These are phyloP conservation scores for Alternaria sp. DNA, from an alignment of 2,329 filamentous ascomycete genomes.

Conservation along the genomic window DNA sequence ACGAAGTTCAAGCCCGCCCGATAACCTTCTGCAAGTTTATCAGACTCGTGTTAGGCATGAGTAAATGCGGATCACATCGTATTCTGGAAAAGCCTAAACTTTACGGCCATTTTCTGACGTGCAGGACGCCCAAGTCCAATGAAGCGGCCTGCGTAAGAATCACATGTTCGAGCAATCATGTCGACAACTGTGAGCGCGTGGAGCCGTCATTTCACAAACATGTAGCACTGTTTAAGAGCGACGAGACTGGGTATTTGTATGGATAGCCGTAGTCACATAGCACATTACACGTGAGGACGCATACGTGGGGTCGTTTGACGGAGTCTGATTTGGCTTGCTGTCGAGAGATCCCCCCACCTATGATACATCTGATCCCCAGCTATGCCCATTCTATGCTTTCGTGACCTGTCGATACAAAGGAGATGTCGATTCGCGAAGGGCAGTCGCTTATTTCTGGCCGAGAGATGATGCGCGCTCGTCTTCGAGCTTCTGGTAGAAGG, in stretches of 20 bases:
- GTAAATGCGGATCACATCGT: background rate
- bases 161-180: background rate
- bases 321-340: constrained; percentile 24
- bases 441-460: constrained; percentile 41
- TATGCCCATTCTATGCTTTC: constrained; percentile 32
- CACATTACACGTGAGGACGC: background rate
- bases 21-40: background rate
- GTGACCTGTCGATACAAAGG: constrained; percentile 34
- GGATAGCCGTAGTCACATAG: background rate
- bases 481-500: constrained; percentile 69
- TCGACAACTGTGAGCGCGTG: background rate
- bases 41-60: background rate
- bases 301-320: constrained; percentile 2
- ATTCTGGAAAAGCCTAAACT: background rate
- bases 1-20: background rate
- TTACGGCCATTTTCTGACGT: background rate
- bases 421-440: constrained; percentile 27
- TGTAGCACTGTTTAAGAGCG: background rate
- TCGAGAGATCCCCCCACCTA: constrained; percentile 34
- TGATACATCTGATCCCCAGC: constrained; percentile 41
- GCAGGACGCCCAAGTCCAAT: background rate
- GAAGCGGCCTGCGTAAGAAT: background rate
- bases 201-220: background rate
- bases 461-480: constrained; percentile 62
- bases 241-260: background rate